Evolutionary conservation across 352 stramenopile species (phyloP), one percentile per base, ranked within the genome.

Genomic region (Pythium phragmiticola): DNA sequence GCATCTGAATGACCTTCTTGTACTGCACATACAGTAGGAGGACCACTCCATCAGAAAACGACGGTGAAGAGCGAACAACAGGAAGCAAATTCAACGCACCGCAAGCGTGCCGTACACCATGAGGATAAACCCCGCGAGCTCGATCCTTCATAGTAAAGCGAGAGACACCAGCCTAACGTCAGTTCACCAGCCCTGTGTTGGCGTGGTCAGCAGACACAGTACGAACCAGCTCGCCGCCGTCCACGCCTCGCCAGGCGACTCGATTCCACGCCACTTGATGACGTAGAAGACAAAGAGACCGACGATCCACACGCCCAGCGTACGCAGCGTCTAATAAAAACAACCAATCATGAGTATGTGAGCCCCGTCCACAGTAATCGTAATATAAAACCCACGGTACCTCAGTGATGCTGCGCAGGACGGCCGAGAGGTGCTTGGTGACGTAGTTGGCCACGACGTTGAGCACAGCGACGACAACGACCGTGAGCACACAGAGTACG

Each of bases 391-490:
- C 34, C 4, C 14, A 11, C 36, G 13, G 13, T 16, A 92, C 83
- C 75, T 92, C 84, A 41, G 75, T 64, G 56, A 94, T 94, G 63
- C 78, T 89, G 50, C 84, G 84, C 74, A 91, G 84, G 63, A 91
- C 80, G 4, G 80, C 80, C 41, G 80, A 90, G 9, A 93, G 69
- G 60, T 93, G 83, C 70, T 93, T 93, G 37, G 84, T 92, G 13
- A 94, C 85, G 70, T 89, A 92, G 63, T 90, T 94, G 30, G 67
- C 73, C 14, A 87, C 68, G 23, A 90, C 80, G 60, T 90, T 90
- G 43, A 66, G 70, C 41, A 88, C 4, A 11, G 85, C 78, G 49
- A 93, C 79, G 5, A 78, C 75, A 19, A 90, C 60, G 23, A 89
- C 79, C 57, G 86, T 88, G 34, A 62, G 66, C 45, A 88, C 13